A percentile compares a stretch with the other conserved stretches of the same genome.
Conservation (phyloP, 345 rosid species). For the Hibiscus mutabilis region DNA sequence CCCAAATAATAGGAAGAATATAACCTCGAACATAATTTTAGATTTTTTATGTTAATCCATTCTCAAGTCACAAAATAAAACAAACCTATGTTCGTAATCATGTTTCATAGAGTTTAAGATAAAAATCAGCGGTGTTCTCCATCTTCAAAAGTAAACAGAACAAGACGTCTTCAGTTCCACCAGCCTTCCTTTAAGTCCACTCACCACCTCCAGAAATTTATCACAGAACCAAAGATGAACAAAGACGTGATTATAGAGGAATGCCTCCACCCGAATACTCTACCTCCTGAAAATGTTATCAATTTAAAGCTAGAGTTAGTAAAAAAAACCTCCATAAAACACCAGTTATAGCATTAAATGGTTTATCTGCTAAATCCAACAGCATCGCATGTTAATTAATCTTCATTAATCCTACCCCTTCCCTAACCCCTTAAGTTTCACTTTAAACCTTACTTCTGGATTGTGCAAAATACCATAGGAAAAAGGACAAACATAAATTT, state of each 20-base stretch:
- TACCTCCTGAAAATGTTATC: conserved; percentile 60
- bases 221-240: neutral
- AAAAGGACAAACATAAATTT: neutral
- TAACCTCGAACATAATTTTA: neutral
- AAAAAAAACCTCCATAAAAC: neutral
- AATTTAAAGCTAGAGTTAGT: conserved; percentile 6
- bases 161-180: neutral
- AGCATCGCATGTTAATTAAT: neutral
- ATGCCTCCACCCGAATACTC: conserved; percentile 90
- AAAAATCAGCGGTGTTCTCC: neutral
- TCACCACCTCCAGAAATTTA: neutral
- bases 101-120: conserved; percentile 1
- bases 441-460: neutral
- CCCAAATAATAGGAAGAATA: neutral
- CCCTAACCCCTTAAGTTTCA: neutral
- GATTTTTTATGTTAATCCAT: neutral
- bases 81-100: neutral
- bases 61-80: neutral
- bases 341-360: neutral
- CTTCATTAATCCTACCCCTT: neutral
- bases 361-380: neutral
- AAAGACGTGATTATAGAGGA: conserved; percentile 29
- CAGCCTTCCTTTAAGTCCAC: neutral
- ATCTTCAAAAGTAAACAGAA: neutral
- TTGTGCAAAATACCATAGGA: neutral